Base-by-base conservation (phyloP, 2,329 filamentous ascomycete genomes). In the Phialemonium atrogriseum region DNA sequence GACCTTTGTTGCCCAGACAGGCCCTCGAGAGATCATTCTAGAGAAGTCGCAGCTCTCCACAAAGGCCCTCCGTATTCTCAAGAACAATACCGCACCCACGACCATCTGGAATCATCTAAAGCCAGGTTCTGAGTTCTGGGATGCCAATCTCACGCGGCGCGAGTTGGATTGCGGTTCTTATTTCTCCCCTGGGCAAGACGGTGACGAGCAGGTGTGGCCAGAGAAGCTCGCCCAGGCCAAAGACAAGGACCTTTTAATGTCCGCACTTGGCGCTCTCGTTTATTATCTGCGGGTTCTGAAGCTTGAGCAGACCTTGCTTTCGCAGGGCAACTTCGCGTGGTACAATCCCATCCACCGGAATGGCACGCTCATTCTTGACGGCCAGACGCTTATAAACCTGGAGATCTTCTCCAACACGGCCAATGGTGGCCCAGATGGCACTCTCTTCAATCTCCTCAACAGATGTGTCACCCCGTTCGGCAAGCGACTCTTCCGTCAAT, bases 21-120 rank as follows among this genome's bases (percentile, higher is more conserved):
- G 82, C 13, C 91, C 91, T 0, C 81, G 85, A 30, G 91, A 98
- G 56, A 62, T 98, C 26, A 63, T 98, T 1, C 62, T 98, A 1
- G 91, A 98, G 53, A 96, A 93, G 56, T 83, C 80, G 0, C 79
- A 69, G 17, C 66, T 96, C 18, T 95, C 88, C 0, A 77, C 81
- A n/a, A 94, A 91, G 52, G 85, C 85, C 1, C 59, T 94, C 36
- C 82, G 91, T 3, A 94, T 98, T 25, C 65, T 98, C 43, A 98
- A 96, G 61, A 96, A 94, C 54, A 96, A 93, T 55, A 95, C 88
- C 1, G 73, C 77, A 1, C 88, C 87, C 0, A 94, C 84, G 0
- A 96, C 89, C 0, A 81, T 96, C 42, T 96, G 89, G 89, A 98
- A 95, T 46, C 75, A 89, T 45, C 62, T 95, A 35, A 96, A 94